These are phyloP conservation scores for Sclerotinia subarctica DNA, from an alignment of 2,329 filamentous ascomycete species.

Conservation along the genomic window DNA sequence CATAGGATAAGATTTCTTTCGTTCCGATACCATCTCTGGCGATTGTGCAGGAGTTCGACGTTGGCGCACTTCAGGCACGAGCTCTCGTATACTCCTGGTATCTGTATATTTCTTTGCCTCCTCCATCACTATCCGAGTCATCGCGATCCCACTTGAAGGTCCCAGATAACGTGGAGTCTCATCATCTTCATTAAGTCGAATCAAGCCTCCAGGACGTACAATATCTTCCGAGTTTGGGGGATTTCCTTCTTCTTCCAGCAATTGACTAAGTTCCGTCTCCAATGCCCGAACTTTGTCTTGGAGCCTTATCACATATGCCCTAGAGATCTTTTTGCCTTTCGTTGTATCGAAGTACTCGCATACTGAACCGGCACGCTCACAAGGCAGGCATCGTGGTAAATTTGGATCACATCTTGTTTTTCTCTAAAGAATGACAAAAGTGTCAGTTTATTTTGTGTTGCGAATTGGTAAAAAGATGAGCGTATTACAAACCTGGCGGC, in stretches of 20 bases:
- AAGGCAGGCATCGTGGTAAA: conserved; percentile 85
- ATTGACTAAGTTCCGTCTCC: conserved; percentile 75
- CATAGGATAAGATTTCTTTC: conserved; percentile 86
- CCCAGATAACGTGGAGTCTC: conserved; percentile 86
- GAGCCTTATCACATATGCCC: conserved; percentile 87
- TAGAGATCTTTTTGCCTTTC: conserved; percentile 80
- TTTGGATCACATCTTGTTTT: conserved; percentile 96
- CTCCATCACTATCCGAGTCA: conserved; percentile 93
- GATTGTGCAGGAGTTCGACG: conserved; percentile 66
- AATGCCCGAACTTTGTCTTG: conserved; percentile 81
- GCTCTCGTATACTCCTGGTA: conserved; percentile 84
- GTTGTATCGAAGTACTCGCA: conserved; percentile 96
- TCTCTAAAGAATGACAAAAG: conserved; percentile 48
- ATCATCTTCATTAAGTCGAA: conserved; percentile 79
- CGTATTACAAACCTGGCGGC: conserved; percentile 61
- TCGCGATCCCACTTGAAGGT: conserved; percentile 91
- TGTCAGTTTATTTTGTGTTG: conserved; percentile 41
- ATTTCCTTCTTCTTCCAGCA: conserved; percentile 72
- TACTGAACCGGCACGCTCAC: conserved; percentile 82
- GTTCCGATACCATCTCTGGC: conserved; percentile 49
- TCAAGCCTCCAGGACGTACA: conserved; percentile 79
- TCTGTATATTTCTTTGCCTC: conserved; percentile 92
- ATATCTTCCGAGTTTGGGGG: conserved; percentile 76
- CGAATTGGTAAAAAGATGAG: conserved; percentile 15
- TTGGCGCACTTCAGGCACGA: conserved; percentile 72